phyloP scores from a whole-genome alignment of 441 rosid species.

The Gossypium gossypioides region DNA sequence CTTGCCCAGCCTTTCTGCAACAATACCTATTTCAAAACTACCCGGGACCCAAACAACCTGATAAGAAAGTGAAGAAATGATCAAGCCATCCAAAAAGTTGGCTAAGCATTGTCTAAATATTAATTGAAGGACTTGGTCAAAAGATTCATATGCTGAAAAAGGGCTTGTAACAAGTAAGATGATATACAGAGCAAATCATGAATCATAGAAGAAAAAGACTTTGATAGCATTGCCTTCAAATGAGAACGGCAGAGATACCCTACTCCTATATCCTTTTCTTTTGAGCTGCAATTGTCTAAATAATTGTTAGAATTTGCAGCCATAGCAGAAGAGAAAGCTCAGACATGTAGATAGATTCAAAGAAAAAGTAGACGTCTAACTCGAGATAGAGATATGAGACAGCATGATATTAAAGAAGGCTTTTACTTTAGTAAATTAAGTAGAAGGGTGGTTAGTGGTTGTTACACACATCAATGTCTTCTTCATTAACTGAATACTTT shows the following conservation, averaged over 20 bases:
- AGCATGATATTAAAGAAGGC: background rate
- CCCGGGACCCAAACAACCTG: constrained; percentile 7
- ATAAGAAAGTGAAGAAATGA: background rate
- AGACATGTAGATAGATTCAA: background rate
- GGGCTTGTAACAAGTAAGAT: background rate
- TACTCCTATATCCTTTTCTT: background rate
- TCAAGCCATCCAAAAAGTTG: background rate
- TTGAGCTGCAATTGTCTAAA: background rate
- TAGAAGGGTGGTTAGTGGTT: background rate
- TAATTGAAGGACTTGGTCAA: background rate
- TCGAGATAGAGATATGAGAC: background rate
- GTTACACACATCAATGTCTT: constrained; percentile 57
- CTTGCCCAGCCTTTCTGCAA: constrained; percentile 68
- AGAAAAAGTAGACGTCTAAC: background rate
- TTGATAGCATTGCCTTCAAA: background rate
- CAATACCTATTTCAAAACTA: constrained; percentile 56
- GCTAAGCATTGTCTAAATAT: background rate
- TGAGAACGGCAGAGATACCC: background rate
- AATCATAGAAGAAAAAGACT: background rate
- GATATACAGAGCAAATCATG: background rate
- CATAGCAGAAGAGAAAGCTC: background rate
- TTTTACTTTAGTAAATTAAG: background rate
- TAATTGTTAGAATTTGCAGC: background rate
- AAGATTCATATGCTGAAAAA: background rate
- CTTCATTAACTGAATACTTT: constrained; percentile 68